Percentiles rank a stretch among this genome's conserved stretches.
These are phyloP conservation scores for Isabelozyma pseudorhagii DNA, from an alignment of 805 yeast genomes.

Conservation along the genomic window DNA sequence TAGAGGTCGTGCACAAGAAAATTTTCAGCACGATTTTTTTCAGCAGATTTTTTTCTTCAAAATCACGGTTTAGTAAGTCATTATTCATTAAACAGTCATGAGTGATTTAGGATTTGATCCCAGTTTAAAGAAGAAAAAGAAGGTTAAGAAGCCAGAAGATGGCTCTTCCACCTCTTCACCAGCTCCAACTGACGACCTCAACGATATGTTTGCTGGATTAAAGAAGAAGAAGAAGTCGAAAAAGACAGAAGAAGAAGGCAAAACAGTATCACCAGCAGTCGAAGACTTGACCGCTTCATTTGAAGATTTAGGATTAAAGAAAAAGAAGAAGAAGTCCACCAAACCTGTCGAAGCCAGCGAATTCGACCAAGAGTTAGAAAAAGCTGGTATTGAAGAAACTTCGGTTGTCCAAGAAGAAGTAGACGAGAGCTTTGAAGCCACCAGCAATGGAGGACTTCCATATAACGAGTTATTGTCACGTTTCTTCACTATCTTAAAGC, in stretches of 20 bases:
- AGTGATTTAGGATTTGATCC: slow-evolving; percentile 70
- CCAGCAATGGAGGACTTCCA: slow-evolving; percentile 54
- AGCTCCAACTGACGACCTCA: slow-evolving; percentile 35
- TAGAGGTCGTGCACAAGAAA: too few relatives aligned
- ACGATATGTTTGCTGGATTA: slow-evolving; percentile 69
- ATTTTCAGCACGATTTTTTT: background rate
- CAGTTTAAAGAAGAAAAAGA: slow-evolving; percentile 75
- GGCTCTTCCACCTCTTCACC: slow-evolving; percentile 20
- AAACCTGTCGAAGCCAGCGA: slow-evolving; percentile 62
- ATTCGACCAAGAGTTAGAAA: slow-evolving; percentile 83
- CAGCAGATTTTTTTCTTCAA: background rate
- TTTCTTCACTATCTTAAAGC: slow-evolving; percentile 80
- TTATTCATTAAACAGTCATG: slow-evolving; percentile 16
- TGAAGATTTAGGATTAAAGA: slow-evolving; percentile 49
- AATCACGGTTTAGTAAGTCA: background rate
- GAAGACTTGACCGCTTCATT: slow-evolving; percentile 35
- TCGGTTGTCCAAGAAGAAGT: slow-evolving; percentile 24
- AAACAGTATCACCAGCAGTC: slow-evolving; percentile 16
- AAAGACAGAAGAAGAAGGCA: slow-evolving; percentile 26
- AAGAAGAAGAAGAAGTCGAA: slow-evolving; percentile 77
- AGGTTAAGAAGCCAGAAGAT: slow-evolving; percentile 48
- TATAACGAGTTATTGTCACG: slow-evolving; percentile 78
- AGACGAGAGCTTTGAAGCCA: slow-evolving; percentile 26
- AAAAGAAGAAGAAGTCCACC: slow-evolving; percentile 74
- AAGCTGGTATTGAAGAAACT: slow-evolving; percentile 76